Evolutionary conservation across 176 grass and related monocot species (phyloP).

Genomic region (Cenchrus purpureus): DNA sequence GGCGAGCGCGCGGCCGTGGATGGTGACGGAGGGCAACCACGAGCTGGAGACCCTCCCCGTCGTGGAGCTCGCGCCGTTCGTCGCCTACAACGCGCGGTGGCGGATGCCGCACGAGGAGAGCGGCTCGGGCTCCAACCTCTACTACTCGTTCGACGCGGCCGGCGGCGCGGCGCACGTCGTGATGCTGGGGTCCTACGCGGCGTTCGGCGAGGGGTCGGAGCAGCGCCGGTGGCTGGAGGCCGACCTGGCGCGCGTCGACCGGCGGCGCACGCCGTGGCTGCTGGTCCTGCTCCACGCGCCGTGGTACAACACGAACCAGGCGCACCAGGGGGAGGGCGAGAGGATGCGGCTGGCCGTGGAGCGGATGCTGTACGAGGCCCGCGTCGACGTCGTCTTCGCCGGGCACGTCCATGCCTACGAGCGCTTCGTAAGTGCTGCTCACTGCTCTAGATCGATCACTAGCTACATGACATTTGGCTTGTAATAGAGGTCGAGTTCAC

Average conservation of each 20-base stretch:
- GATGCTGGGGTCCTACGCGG: slow-evolving; percentile 72
- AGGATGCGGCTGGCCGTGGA: slow-evolving; percentile 67
- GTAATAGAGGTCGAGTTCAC: no score
- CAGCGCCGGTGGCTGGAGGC: slow-evolving; percentile 63
- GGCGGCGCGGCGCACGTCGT: slow-evolving; percentile 65
- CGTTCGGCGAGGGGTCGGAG: slow-evolving; percentile 44
- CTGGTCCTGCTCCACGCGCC: slow-evolving; percentile 73
- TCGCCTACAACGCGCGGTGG: slow-evolving; percentile 74
- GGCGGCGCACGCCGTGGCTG: slow-evolving; percentile 58
- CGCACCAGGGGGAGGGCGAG: slow-evolving; percentile 80
- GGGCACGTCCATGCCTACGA: slow-evolving; percentile 86
- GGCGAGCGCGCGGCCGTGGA: slow-evolving; percentile 79
- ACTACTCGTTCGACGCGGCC: slow-evolving; percentile 77
- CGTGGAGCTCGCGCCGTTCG: slow-evolving; percentile 46
- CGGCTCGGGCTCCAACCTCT: slow-evolving; percentile 66
- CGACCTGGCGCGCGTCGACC: slow-evolving; percentile 62
- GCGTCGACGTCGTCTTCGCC: slow-evolving; percentile 75
- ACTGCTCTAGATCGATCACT: no score
- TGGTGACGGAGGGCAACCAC: slow-evolving; percentile 89
- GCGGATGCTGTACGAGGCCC: slow-evolving; percentile 49
- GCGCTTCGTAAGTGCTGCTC: slow-evolving; percentile 53
- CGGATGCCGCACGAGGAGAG: slow-evolving; percentile 78
- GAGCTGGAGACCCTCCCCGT: slow-evolving; percentile 58
- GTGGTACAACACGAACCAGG: slow-evolving; percentile 81
- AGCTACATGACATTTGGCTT: no score